These are phyloP conservation scores for Aureobasidium uvarum DNA, from an alignment of 2,329 filamentous ascomycete genomes.

Conservation along the genomic window DNA sequence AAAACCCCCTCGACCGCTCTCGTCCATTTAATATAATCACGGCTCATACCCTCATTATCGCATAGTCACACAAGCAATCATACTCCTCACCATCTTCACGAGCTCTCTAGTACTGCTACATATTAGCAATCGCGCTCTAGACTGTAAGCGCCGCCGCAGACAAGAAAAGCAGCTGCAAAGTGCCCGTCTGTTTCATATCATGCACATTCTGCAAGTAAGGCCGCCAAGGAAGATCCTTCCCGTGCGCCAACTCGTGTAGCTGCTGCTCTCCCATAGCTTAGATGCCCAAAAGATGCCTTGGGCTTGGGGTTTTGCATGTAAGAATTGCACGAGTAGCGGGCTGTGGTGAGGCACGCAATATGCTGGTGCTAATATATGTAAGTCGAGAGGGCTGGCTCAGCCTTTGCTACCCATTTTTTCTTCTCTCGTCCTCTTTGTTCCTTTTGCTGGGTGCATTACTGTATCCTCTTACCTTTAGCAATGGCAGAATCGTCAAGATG, in stretches of 20 bases:
- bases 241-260: background rate
- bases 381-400: background rate
- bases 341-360: background rate
- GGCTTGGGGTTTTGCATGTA: background rate
- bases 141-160: slow-evolving; percentile 3
- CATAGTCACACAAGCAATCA: background rate
- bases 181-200: slow-evolving; percentile 13
- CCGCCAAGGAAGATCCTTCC: background rate
- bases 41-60: background rate
- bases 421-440: background rate
- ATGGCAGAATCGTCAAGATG: background rate
- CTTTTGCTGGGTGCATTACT: background rate
- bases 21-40: background rate
- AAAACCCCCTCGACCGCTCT: background rate
- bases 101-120: background rate
- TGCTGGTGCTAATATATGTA: background rate
- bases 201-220: background rate
- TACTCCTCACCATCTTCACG: background rate
- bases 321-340: background rate
- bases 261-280: background rate
- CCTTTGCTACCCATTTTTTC: background rate
- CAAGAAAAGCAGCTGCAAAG: background rate
- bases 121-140: background rate
- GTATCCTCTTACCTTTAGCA: background rate
- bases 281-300: background rate